These are phyloP conservation scores for Clarireedia paspali DNA, from an alignment of 2,329 filamentous ascomycete genomes.

Conservation along the genomic window DNA sequence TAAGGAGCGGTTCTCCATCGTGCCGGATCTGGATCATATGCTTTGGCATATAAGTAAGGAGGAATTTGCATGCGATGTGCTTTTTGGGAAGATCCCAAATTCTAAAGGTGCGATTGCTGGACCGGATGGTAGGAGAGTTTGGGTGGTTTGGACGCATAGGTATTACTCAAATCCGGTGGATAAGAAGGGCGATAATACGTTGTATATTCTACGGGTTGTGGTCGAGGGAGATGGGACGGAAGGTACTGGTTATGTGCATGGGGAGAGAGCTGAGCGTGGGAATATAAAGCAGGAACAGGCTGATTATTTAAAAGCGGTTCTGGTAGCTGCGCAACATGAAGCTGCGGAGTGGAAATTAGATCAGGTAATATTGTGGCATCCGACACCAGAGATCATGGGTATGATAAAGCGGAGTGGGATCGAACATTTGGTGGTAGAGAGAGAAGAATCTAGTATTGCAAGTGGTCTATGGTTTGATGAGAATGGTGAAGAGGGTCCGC, in stretches of 20 bases:
- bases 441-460: slow-evolving; percentile 58
- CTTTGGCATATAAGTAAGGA: slow-evolving; percentile 73
- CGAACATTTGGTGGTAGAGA: slow-evolving; percentile 39
- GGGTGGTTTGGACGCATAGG: slow-evolving; percentile 63
- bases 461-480: slow-evolving; percentile 62
- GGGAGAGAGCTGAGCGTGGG: not conserved
- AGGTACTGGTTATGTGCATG: not conserved
- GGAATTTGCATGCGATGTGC: slow-evolving; percentile 60
- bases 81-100: slow-evolving; percentile 46
- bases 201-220: slow-evolving; percentile 62
- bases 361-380: slow-evolving; percentile 76
- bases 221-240: slow-evolving; percentile 44
- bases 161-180: slow-evolving; percentile 48
- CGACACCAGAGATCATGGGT: slow-evolving; percentile 42
- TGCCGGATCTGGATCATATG: slow-evolving; percentile 61
- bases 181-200: slow-evolving; percentile 43
- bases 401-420: slow-evolving; percentile 42
- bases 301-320: slow-evolving; percentile 50
- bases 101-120: slow-evolving; percentile 63
- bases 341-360: slow-evolving; percentile 63
- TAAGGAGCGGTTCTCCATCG: slow-evolving; percentile 51
- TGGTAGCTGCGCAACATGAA: slow-evolving; percentile 59
- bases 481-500: slow-evolving; percentile 35
- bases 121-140: slow-evolving; percentile 48
- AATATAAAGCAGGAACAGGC: not conserved